Percentiles rank a stretch among this genome's conserved stretches.
Evolutionary conservation across 2,329 filamentous ascomycete genomes (phyloP).

Genomic region (Aspergillus nomiae): DNA sequence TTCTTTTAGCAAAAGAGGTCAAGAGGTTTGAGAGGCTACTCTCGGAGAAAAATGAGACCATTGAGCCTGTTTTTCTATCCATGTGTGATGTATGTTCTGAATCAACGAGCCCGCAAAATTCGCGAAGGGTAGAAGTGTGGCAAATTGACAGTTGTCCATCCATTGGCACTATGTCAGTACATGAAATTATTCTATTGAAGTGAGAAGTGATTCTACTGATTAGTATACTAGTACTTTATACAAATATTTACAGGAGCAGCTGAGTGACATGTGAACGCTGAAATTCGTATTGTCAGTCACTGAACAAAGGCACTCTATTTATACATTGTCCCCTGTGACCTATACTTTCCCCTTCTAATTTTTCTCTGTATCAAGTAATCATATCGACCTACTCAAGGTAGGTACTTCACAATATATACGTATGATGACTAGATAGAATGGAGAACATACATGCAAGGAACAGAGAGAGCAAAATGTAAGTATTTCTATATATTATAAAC

Average conservation of each 20-base stretch:
- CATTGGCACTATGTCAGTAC: not conserved
- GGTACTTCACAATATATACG: not conserved
- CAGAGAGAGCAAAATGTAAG: not conserved
- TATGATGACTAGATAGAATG: not conserved
- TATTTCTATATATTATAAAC: not conserved
- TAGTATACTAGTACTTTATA: not conserved
- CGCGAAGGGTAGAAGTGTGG: not conserved
- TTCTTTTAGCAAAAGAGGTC: not conserved
- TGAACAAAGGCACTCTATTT: not conserved
- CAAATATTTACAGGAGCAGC: not conserved
- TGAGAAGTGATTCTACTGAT: not conserved
- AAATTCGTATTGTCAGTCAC: not conserved
- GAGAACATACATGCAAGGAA: too few species aligned
- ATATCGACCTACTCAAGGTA: not conserved
- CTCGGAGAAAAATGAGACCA: not conserved
- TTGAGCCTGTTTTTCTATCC: not conserved
- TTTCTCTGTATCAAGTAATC: not conserved
- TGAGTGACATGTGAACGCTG: not conserved
- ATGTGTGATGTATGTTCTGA: not conserved
- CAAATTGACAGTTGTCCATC: not conserved
- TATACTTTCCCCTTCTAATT: not conserved
- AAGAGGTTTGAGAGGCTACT: not conserved
- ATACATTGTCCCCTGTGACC: not conserved
- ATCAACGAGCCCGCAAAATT: too few species aligned
- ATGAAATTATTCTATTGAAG: not conserved